Conservation (phyloP, 371 early-diverging fungal species). For the Mucor sp. region DNA sequence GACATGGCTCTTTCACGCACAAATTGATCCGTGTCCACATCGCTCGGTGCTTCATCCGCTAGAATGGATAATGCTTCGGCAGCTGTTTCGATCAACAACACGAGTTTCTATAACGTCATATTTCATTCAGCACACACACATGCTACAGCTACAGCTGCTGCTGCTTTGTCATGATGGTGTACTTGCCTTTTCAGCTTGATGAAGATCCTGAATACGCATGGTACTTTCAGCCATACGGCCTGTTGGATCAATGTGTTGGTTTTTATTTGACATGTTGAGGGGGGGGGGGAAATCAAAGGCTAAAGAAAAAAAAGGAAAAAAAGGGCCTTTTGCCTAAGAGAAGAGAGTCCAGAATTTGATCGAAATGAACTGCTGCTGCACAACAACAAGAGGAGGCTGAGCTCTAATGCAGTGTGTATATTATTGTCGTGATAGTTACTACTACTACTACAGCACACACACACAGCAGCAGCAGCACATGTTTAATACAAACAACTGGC, state of each 20-base stretch:
- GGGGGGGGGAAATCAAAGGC: too few relatives aligned
- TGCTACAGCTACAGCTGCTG: too few relatives aligned
- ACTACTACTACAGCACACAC: too few relatives aligned
- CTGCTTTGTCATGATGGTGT: too few relatives aligned
- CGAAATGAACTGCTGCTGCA: too few relatives aligned
- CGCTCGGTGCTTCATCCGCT: conserved; percentile 35
- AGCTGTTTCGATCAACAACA: conserved; percentile 44
- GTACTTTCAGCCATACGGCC: conserved; percentile 43
- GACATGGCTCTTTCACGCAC: conserved; percentile 24
- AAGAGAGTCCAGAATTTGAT: not conserved
- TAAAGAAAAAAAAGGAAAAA: not conserved
- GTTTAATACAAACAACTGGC: not conserved
- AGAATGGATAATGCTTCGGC: conserved; percentile 41
- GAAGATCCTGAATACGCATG: conserved; percentile 41
- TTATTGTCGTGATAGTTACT: not conserved
- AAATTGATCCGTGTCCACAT: conserved; percentile 31
- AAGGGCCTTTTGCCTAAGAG: not conserved
- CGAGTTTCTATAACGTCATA: conserved; percentile 38
- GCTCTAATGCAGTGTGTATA: not conserved
- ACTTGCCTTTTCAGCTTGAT: conserved; percentile 45
- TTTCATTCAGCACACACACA: too few relatives aligned
- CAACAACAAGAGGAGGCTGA: not conserved
- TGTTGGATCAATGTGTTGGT: conserved; percentile 19
- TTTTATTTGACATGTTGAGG: conserved; percentile 11
- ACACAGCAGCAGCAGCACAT: not conserved